These are phyloP conservation scores for Aciculosporium take DNA, from an alignment of 2,329 filamentous ascomycete species.

Conservation along the genomic window DNA sequence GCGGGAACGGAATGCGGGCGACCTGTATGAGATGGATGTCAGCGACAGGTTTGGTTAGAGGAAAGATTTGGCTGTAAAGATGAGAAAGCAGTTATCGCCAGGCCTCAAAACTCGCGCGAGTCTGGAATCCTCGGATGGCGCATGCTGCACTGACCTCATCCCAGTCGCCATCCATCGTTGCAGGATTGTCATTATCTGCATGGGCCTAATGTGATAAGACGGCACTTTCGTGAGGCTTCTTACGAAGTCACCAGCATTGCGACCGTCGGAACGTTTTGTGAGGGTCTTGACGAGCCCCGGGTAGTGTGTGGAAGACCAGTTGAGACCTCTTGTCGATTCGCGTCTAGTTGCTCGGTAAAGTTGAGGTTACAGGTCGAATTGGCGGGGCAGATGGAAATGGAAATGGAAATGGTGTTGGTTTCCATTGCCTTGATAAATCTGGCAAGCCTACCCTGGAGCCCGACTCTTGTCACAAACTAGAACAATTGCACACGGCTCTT, in stretches of 20 bases:
- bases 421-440: not conserved
- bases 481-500: too few relatives aligned
- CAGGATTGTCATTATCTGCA: slow-evolving; percentile 23
- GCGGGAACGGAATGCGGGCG: slow-evolving; percentile 66
- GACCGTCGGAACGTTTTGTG: slow-evolving; percentile 4
- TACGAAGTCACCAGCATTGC: slow-evolving; percentile 5
- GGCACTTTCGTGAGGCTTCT: slow-evolving; percentile 1
- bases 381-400: too few relatives aligned
- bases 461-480: not conserved
- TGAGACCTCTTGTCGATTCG: too few relatives aligned
- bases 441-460: not conserved
- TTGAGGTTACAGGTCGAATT: too few relatives aligned
- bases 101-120: not conserved
- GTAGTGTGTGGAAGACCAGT: too few relatives aligned
- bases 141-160: slow-evolving; percentile 36
- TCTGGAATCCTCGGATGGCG: not conserved
- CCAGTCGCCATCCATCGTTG: slow-evolving; percentile 53
- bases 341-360: too few relatives aligned
- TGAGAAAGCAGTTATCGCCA: not conserved
- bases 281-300: not conserved
- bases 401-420: too few relatives aligned
- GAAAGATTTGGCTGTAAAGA: not conserved
- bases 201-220: slow-evolving; percentile 18
- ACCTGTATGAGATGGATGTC: slow-evolving; percentile 36
- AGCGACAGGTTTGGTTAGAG: not conserved